phyloP scores from a whole-genome alignment of 2,329 filamentous ascomycete genomes.

The Diatrype stigma region DNA sequence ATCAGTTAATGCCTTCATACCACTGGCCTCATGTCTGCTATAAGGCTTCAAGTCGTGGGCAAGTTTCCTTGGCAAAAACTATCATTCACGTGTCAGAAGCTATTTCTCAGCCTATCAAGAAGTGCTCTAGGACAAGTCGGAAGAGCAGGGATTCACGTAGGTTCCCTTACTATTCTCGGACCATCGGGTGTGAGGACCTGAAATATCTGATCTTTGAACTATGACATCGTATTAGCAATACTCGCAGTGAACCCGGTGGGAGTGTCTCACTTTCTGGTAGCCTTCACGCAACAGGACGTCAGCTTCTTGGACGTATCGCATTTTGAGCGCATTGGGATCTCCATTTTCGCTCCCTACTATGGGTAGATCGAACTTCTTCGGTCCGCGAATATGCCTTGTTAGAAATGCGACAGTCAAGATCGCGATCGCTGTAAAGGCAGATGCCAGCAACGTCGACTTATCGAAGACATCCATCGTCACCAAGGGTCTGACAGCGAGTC shows the following conservation, averaged over 20 bases:
- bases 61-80: constrained; percentile 22
- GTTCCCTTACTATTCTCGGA: constrained; percentile 10
- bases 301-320: constrained; percentile 23
- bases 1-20: constrained; percentile 25
- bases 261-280: constrained; percentile 15
- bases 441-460: constrained; percentile 10
- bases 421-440: constrained; percentile 8
- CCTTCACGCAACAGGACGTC: constrained; percentile 23
- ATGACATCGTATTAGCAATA: neutral
- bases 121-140: neutral
- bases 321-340: constrained; percentile 17
- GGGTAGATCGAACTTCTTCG: constrained; percentile 15
- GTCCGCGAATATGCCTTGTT: constrained; percentile 7
- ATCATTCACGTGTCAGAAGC: neutral
- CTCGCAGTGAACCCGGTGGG: neutral
- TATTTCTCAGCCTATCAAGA: too few species aligned
- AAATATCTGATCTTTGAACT: constrained; percentile 25
- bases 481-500: neutral
- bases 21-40: constrained; percentile 22
- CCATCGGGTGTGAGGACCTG: constrained; percentile 24
- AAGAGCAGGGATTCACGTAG: neutral
- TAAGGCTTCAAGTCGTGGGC: constrained; percentile 22
- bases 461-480: constrained; percentile 11
- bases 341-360: constrained; percentile 13
- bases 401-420: constrained; percentile 11